Conservation (phyloP, 768 basidiomycete genomes). For the Pleurotus djamor region DNA sequence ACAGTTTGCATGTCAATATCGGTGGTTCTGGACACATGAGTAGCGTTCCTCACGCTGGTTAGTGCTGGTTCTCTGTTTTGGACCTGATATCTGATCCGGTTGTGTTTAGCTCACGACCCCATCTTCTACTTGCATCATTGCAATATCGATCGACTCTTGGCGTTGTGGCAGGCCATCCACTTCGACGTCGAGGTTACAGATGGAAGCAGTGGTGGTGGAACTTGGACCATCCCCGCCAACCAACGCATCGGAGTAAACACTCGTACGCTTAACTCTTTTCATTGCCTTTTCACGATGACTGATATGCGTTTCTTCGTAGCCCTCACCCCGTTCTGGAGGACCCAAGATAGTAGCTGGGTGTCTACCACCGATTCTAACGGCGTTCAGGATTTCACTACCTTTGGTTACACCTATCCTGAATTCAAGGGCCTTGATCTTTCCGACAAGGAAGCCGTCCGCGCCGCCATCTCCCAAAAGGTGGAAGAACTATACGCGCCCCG, state of each 20-base stretch:
- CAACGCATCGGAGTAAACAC: conserved; percentile 22
- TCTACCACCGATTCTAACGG: conserved; percentile 18
- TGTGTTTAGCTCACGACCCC: conserved; percentile 41
- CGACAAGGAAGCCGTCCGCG: conserved; percentile 21
- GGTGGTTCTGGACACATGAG: conserved; percentile 44
- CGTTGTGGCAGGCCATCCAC: conserved; percentile 49
- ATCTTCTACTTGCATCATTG: conserved; percentile 54
- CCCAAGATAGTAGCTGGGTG: conserved; percentile 33
- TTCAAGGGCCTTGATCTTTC: conserved; percentile 36
- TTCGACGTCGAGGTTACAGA: conserved; percentile 33
- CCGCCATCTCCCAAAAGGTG: conserved; percentile 29
- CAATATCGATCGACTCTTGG: conserved; percentile 51
- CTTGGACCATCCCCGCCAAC: conserved; percentile 27
- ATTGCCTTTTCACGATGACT: background rate
- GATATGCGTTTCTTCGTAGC: conserved; percentile 17
- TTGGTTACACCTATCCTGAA: conserved; percentile 52
- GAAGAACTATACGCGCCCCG: conserved; percentile 30
- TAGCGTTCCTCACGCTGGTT: conserved; percentile 37
- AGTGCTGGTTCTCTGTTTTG: conserved; percentile 1
- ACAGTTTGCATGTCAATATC: conserved; percentile 39
- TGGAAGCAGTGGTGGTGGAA: conserved; percentile 25
- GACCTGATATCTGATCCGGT: background rate
- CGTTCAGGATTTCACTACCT: conserved; percentile 21
- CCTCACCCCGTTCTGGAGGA: conserved; percentile 46
- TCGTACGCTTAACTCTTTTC: conserved; percentile 16